Conservation (phyloP, 805 yeast genomes). For the Nakazawaea sp. region DNA sequence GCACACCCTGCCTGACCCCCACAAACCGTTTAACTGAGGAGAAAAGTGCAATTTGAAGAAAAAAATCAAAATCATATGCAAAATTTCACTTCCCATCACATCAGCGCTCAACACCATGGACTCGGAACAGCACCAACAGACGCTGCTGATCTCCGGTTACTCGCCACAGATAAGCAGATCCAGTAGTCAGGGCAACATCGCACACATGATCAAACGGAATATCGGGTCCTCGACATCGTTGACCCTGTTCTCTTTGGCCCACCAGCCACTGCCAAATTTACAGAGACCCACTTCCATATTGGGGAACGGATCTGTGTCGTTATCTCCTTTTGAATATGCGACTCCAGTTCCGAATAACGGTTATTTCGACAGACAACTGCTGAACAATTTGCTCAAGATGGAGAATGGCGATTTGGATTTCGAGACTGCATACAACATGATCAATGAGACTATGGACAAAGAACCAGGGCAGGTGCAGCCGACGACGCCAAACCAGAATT, state of each 20-base stretch:
- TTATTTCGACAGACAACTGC: not conserved
- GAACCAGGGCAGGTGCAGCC: conserved; percentile 2
- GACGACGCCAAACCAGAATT: conserved; percentile 5
- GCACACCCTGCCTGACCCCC: no score
- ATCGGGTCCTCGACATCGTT: conserved; percentile 10
- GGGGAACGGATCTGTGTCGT: no score
- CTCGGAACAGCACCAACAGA: no score
- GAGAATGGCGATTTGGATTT: conserved; percentile 21
- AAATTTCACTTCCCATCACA: no score
- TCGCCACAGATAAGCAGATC: not conserved
- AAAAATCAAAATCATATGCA: no score
- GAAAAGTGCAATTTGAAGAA: no score
- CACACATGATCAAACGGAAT: conserved; percentile 5
- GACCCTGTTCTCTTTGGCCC: conserved; percentile 2
- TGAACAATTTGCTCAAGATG: not conserved
- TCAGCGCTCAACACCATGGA: no score
- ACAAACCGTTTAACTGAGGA: no score
- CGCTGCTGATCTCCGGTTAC: no score
- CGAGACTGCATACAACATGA: conserved; percentile 28
- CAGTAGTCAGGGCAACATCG: not conserved
- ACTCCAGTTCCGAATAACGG: not conserved
- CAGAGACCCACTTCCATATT: not conserved
- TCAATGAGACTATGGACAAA: conserved; percentile 17
- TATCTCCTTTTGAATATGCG: conserved; percentile 10
- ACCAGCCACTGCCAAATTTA: not conserved